phyloP scores from a whole-genome alignment of 164 flowering plant genomes.

The Tetracentron sinense region DNA sequence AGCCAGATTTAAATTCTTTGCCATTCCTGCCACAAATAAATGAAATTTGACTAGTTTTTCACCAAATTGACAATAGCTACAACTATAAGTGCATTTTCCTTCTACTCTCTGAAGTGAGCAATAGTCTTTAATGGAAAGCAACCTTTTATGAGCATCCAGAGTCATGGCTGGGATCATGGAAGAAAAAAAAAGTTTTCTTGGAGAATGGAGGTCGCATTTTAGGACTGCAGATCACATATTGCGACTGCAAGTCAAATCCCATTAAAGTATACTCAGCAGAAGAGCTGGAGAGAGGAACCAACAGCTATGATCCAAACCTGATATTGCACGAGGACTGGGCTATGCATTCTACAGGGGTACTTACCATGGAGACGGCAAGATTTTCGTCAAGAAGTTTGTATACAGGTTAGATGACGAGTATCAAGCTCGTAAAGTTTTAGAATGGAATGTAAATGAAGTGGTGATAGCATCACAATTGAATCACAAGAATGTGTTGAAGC shows the following conservation, averaged over 20 bases:
- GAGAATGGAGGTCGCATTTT: no score
- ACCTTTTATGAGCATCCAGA: no score
- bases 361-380: not conserved
- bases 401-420: not conserved
- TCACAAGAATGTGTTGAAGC: slow-evolving; percentile 9
- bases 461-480: slow-evolving; percentile 2
- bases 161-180: no score
- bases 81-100: no score
- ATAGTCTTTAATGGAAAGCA: no score
- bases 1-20: no score
- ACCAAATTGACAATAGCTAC: no score
- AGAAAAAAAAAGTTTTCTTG: no score
- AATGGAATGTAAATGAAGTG: not conserved
- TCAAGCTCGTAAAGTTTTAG: not conserved
- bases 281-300: slow-evolving; percentile 1
- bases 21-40: no score
- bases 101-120: no score
- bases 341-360: not conserved
- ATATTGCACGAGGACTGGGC: not conserved
- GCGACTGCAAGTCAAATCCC: not conserved
- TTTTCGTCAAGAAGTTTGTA: not conserved
- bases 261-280: slow-evolving; percentile 1
- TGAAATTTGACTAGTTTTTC: no score
- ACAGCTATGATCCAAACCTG: not conserved
- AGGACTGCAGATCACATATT: no score